Evolutionary conservation across 768 basidiomycete species (phyloP), one percentile per base, ranked within the genome.

Genomic region (Collybia sordida): DNA sequence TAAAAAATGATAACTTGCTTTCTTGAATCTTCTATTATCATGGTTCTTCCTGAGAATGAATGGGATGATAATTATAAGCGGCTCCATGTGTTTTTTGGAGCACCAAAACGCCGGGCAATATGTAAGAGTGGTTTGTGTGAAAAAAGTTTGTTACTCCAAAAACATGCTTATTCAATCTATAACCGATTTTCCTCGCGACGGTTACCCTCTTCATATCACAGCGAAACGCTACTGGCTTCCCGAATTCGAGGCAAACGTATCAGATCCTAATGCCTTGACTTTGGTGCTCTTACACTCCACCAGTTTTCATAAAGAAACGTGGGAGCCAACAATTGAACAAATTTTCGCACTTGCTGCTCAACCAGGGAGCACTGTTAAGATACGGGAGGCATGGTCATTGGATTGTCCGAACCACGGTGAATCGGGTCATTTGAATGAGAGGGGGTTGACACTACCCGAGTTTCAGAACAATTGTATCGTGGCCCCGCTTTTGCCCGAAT

Each of bases 341-440:
- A 54, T 88, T 19, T 80, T 85, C 43, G 39, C 63, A 0, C 60
- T 70, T 21, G 61, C 66, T 15, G 37, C 50, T 31, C 44, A 45
- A 24, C 42, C 49, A 37, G 54, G 49, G 35, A 61, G 58, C 27
- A 44, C 40, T 40, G 54, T 70, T 22, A 68, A 70, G 49, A 73
- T 83, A 18, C 70, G 73, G 9, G 82, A 85, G 56, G 85, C 83
- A 17, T 88, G 85, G 83, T 72, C 75, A 31, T 72, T 88, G 53
- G 86, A 88, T 50, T 85, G 85, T 59, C 86, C 86, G 2, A 88
- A 88, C 58, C 86, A 88, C 59, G 86, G 86, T 11, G 79, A 79
- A 57, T 78, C 85, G 5, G 82, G 76, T 0, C 49, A 62, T 45
- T 58, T 84, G 55, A 88, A 88, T 60, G 72, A 74, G 40, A 54